A percentile compares a stretch with the other conserved stretches of the same genome.
phyloP scores from a whole-genome alignment of 805 yeast genomes.

The Cyberlindnera mycetangii region DNA sequence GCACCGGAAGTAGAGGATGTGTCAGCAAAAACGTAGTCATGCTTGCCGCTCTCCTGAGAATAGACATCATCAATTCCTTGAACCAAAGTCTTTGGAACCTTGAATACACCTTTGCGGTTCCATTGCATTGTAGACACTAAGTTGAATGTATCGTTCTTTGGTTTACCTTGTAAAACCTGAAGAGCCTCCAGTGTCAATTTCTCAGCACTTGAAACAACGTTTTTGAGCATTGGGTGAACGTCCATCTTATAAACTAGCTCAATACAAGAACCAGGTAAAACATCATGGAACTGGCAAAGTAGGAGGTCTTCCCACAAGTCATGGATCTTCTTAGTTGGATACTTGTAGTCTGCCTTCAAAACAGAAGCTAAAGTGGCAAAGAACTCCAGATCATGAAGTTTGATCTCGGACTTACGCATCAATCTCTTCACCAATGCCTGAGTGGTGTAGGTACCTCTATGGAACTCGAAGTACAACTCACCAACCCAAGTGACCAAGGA shows the following conservation, averaged over 20 bases:
- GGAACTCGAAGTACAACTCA: constrained; percentile 91
- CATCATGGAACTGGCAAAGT: constrained; percentile 95
- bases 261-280: constrained; percentile 95
- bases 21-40: constrained; percentile 24
- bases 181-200: constrained; percentile 45
- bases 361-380: constrained; percentile 74
- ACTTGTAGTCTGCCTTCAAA: constrained; percentile 47
- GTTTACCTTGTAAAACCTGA: constrained; percentile 13
- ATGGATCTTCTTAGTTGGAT: constrained; percentile 69
- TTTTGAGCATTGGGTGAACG: constrained; percentile 72
- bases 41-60: constrained; percentile 19
- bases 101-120: constrained; percentile 45
- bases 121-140: constrained; percentile 62
- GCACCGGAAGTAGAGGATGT: constrained; percentile 3
- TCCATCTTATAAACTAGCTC: constrained; percentile 89
- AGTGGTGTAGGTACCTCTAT: constrained; percentile 94
- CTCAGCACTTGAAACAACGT: constrained; percentile 52
- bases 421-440: constrained; percentile 83
- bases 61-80: constrained; percentile 1
- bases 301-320: constrained; percentile 85
- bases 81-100: constrained; percentile 28
- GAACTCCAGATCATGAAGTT: constrained; percentile 82
- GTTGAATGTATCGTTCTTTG: constrained; percentile 24
- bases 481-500: constrained; percentile 87
- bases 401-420: constrained; percentile 72